A percentile compares a stretch with the other conserved stretches of the same genome.
phyloP scores from a whole-genome alignment of 164 flowering plant species.

The Echeveria elegans region DNA sequence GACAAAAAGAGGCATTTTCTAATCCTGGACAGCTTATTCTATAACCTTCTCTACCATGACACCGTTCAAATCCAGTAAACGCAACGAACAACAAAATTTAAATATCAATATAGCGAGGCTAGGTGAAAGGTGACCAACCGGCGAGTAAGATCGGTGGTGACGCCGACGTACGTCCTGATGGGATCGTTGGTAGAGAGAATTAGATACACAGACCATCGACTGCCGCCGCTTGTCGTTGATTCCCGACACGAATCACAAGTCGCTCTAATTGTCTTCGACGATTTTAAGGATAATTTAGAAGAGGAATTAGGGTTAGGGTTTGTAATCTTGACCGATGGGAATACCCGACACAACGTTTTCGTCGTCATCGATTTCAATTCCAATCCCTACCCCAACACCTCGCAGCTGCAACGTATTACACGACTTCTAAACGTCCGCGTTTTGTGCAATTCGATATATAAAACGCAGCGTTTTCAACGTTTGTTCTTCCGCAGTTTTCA shows the following conservation, averaged over 20 bases:
- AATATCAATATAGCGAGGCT: not conserved
- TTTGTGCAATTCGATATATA: no score
- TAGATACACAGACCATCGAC: constrained; percentile 58
- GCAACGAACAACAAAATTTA: not conserved
- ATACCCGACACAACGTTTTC: not conserved
- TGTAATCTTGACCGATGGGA: not conserved
- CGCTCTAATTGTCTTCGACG: constrained; percentile 5
- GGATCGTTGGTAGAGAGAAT: constrained; percentile 58
- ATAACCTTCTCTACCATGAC: no score
- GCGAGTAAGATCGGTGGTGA: constrained; percentile 62
- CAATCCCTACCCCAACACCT: not conserved
- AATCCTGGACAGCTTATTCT: no score
- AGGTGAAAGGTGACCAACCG: constrained; percentile 33
- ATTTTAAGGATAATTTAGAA: not conserved
- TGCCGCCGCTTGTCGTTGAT: not conserved
- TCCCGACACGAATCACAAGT: not conserved
- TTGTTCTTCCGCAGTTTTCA: not conserved
- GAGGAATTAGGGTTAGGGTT: constrained; percentile 1
- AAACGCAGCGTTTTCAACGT: no score
- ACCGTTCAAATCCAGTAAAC: not conserved
- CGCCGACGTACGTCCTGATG: constrained; percentile 69
- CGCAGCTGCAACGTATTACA: not conserved
- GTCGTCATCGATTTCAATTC: not conserved
- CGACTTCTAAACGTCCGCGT: no score
- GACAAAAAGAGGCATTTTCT: no score